These are phyloP conservation scores for Hypoxylon trugodes DNA, from an alignment of 495 filamentous ascomycete genomes.

Conservation along the genomic window DNA sequence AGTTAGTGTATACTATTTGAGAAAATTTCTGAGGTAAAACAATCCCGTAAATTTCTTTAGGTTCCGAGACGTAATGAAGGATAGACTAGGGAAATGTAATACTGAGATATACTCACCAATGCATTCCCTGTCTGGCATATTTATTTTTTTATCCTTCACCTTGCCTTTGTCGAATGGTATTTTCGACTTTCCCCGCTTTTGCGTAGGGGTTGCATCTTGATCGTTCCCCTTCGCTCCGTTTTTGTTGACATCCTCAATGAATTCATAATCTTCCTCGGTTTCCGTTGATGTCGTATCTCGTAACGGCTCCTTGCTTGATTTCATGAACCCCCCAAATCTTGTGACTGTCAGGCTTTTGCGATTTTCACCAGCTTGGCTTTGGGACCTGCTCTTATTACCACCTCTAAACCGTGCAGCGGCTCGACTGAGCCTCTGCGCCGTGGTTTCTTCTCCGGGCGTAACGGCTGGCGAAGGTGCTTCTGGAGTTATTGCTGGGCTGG, in stretches of 20 bases:
- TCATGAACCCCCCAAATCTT: slow-evolving; percentile 65
- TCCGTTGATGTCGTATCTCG: slow-evolving; percentile 46
- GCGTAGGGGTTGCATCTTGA: slow-evolving; percentile 49
- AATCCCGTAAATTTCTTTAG: background rate
- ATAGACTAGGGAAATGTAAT: background rate
- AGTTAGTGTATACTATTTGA: slow-evolving; percentile 5
- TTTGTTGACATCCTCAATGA: slow-evolving; percentile 55
- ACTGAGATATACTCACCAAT: slow-evolving; percentile 36
- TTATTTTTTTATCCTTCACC: slow-evolving; percentile 45
- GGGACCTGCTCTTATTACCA: slow-evolving; percentile 69
- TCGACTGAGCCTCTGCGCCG: slow-evolving; percentile 61
- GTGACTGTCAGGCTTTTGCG: slow-evolving; percentile 72
- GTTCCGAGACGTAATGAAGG: background rate
- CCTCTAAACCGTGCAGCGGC: slow-evolving; percentile 66
- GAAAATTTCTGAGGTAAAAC: slow-evolving; percentile 52
- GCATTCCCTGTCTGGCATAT: slow-evolving; percentile 76
- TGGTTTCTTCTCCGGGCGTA: slow-evolving; percentile 62
- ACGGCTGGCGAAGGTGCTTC: slow-evolving; percentile 47
- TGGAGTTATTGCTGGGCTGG: slow-evolving; percentile 48
- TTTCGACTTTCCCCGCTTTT: slow-evolving; percentile 57
- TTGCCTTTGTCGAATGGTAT: slow-evolving; percentile 52
- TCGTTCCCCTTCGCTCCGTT: slow-evolving; percentile 49
- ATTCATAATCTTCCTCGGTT: slow-evolving; percentile 46
- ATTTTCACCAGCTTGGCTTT: slow-evolving; percentile 72
- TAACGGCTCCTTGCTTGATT: slow-evolving; percentile 59